Evolutionary conservation across 805 yeast genomes (phyloP).

Genomic region (Kodamaea kaohsiungensis): DNA sequence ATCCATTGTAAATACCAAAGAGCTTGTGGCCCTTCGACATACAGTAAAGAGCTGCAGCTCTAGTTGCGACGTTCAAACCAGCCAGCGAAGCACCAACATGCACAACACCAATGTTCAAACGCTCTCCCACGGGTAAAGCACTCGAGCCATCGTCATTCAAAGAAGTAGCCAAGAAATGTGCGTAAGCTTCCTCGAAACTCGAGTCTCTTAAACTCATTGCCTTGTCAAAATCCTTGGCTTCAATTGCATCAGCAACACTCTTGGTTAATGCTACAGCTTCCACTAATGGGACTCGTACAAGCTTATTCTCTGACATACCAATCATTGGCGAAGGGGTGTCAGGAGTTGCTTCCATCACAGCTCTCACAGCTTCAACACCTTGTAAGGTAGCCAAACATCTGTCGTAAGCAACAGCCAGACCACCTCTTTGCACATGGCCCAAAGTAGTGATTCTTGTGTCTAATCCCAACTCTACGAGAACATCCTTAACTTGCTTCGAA

Average conservation of each 20-base stretch:
- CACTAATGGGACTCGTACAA: slow-evolving; percentile 64
- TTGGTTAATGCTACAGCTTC: slow-evolving; percentile 74
- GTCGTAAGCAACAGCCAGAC: slow-evolving; percentile 76
- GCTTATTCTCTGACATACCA: slow-evolving; percentile 69
- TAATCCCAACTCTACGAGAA: slow-evolving; percentile 64
- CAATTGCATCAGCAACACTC: slow-evolving; percentile 70
- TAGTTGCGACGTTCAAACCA: slow-evolving; percentile 75
- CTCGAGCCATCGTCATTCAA: slow-evolving; percentile 35
- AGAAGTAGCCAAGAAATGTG: slow-evolving; percentile 59
- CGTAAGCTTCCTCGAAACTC: slow-evolving; percentile 63
- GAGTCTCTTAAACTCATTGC: slow-evolving; percentile 75
- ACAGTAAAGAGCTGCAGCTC: slow-evolving; percentile 74
- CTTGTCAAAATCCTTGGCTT: slow-evolving; percentile 60
- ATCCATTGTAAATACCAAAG: slow-evolving; percentile 73
- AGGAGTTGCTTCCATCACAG: slow-evolving; percentile 66
- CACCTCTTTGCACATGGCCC: slow-evolving; percentile 86
- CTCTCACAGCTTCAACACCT: slow-evolving; percentile 81
- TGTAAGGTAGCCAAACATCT: slow-evolving; percentile 72
- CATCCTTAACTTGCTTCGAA: slow-evolving; percentile 63
- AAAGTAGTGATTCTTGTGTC: slow-evolving; percentile 78
- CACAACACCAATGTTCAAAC: slow-evolving; percentile 65
- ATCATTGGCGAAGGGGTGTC: slow-evolving; percentile 80
- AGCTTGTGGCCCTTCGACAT: slow-evolving; percentile 73
- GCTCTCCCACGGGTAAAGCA: slow-evolving; percentile 49
- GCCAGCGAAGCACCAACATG: slow-evolving; percentile 83